A percentile compares a stretch with the other conserved stretches of the same genome.
Conservation (phyloP, 257 asterid genomes). For the Mentha longifolia region DNA sequence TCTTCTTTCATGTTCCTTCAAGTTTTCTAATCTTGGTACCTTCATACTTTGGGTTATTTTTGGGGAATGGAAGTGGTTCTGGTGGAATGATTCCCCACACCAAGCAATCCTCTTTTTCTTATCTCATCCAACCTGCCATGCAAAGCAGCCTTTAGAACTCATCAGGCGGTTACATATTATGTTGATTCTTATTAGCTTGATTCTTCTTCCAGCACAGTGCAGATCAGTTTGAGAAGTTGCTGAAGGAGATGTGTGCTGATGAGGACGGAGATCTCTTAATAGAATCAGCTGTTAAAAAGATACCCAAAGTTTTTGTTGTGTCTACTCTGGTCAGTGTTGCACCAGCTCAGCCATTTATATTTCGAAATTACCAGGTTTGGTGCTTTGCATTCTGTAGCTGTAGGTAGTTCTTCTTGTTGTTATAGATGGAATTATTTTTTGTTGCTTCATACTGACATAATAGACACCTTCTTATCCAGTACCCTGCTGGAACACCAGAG, state of each 20-base stretch:
- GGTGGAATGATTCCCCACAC: background rate
- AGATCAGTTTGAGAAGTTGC: slow-evolving; percentile 92
- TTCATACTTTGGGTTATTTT: slow-evolving; percentile 19
- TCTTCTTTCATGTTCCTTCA: slow-evolving; percentile 17
- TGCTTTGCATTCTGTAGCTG: slow-evolving; percentile 15
- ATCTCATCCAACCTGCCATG: background rate
- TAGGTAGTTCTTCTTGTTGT: slow-evolving; percentile 26
- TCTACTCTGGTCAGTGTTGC: slow-evolving; percentile 91
- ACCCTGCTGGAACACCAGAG: slow-evolving; percentile 98
- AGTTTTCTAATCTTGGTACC: slow-evolving; percentile 25
- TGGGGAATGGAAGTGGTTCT: background rate
- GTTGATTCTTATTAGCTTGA: slow-evolving; percentile 42
- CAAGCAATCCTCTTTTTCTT: background rate
- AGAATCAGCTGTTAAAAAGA: slow-evolving; percentile 89
- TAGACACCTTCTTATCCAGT: slow-evolving; percentile 53
- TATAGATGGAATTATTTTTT: slow-evolving; percentile 7
- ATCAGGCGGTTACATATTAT: slow-evolving; percentile 32
- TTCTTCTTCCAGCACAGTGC: slow-evolving; percentile 94
- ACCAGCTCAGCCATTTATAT: slow-evolving; percentile 99
- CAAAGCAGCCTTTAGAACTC: background rate
- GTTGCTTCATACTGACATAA: slow-evolving; percentile 24
- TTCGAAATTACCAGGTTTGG: slow-evolving; percentile 96
- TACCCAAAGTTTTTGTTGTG: slow-evolving; percentile 95
- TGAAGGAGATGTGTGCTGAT: slow-evolving; percentile 94
- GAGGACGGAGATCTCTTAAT: slow-evolving; percentile 98